A percentile compares a stretch with the other conserved stretches of the same genome.
Conservation (phyloP, 352 stramenopile genomes). For the Phytophthora macrochlamydospora region DNA sequence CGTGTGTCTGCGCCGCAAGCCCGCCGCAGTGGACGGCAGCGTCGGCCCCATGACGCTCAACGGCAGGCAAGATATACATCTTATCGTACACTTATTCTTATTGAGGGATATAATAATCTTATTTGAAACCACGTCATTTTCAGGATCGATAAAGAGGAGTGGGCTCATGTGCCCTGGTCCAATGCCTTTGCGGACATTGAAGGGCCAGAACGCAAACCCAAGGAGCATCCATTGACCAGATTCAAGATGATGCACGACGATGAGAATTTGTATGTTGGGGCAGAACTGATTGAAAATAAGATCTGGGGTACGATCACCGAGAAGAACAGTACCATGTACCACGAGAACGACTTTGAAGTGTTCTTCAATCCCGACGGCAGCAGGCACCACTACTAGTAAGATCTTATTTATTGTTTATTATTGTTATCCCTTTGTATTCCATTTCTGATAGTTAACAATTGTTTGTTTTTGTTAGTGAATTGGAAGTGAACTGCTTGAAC, state of each 20-base stretch:
- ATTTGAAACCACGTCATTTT: not conserved
- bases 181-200: constrained; percentile 84
- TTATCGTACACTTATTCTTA: constrained; percentile 3
- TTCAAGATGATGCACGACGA: constrained; percentile 89
- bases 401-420: not conserved
- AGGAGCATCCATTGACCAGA: constrained; percentile 52
- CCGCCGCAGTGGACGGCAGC: constrained; percentile 16
- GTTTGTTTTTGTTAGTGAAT: constrained; percentile 55
- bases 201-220: constrained; percentile 46
- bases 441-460: constrained; percentile 3
- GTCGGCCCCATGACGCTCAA: constrained; percentile 51
- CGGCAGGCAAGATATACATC: constrained; percentile 37
- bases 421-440: not conserved
- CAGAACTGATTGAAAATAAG: constrained; percentile 65
- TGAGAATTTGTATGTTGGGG: constrained; percentile 68
- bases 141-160: constrained; percentile 71
- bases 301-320: constrained; percentile 79
- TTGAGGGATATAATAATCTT: constrained; percentile 1
- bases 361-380: constrained; percentile 90
- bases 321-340: constrained; percentile 83
- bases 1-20: constrained; percentile 63
- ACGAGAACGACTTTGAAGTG: constrained; percentile 94
- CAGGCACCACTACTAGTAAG: constrained; percentile 89
- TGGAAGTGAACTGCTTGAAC: constrained; percentile 92
- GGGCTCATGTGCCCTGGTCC: constrained; percentile 70